Evolutionary conservation across 768 basidiomycete genomes (phyloP).

Genomic region (Tricholoma saponaceum): DNA sequence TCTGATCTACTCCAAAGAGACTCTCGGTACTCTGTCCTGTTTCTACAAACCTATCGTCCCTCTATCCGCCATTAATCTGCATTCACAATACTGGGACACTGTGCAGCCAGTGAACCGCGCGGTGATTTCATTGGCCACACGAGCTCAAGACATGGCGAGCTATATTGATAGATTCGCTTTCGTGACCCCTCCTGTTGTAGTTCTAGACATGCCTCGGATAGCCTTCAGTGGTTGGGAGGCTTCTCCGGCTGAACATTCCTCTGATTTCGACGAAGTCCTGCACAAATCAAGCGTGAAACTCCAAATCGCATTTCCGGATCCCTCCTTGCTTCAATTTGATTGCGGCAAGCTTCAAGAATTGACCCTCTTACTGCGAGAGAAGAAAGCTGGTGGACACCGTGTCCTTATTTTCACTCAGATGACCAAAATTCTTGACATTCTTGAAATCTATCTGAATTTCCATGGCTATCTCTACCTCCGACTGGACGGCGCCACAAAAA

Average conservation of each 20-base stretch:
- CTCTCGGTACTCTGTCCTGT: slow-evolving; percentile 33
- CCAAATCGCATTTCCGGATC: slow-evolving; percentile 91
- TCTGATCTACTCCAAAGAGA: slow-evolving; percentile 46
- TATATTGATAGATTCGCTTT: slow-evolving; percentile 73
- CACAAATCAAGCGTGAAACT: slow-evolving; percentile 78
- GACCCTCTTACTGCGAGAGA: slow-evolving; percentile 72
- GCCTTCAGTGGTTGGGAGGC: slow-evolving; percentile 44
- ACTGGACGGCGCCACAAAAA: slow-evolving; percentile 93
- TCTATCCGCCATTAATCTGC: slow-evolving; percentile 35
- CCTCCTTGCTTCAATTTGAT: slow-evolving; percentile 87
- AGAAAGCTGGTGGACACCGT: slow-evolving; percentile 85
- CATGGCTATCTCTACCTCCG: slow-evolving; percentile 92
- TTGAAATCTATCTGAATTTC: slow-evolving; percentile 89
- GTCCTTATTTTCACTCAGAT: slow-evolving; percentile 96
- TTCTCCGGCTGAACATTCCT: slow-evolving; percentile 25
- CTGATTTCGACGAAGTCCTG: slow-evolving; percentile 61
- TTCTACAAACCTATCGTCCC: slow-evolving; percentile 52
- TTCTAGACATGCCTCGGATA: slow-evolving; percentile 65
- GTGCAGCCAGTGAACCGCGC: slow-evolving; percentile 37
- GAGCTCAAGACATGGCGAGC: slow-evolving; percentile 50
- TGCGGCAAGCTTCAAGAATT: slow-evolving; percentile 93
- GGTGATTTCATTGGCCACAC: slow-evolving; percentile 61
- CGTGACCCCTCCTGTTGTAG: slow-evolving; percentile 74
- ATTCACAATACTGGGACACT: slow-evolving; percentile 38
- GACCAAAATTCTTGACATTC: slow-evolving; percentile 90